Conservation (phyloP, 2,329 filamentous ascomycete genomes). For the Bipolaris oryzae region DNA sequence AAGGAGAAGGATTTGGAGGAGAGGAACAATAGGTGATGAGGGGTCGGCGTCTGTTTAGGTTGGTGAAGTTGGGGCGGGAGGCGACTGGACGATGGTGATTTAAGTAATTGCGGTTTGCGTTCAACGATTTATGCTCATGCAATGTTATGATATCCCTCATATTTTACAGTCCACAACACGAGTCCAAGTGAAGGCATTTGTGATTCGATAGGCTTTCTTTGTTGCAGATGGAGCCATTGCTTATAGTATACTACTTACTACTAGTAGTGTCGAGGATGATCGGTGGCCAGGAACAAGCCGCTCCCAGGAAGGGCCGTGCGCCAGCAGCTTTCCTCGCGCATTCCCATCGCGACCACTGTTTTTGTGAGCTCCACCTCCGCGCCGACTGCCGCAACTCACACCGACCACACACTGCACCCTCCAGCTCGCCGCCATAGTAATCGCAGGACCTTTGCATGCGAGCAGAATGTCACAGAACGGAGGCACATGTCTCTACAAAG, state of each 20-base stretch:
- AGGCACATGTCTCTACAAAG: conserved; percentile 76
- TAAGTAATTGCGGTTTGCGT: conserved; percentile 8
- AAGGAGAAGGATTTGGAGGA: conserved; percentile 95
- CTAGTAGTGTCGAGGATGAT: not conserved
- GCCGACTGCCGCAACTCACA: conserved; percentile 22
- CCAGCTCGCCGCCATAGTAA: conserved; percentile 5
- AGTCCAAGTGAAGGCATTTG: not conserved
- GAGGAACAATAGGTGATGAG: conserved; percentile 29
- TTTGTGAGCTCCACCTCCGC: conserved; percentile 37
- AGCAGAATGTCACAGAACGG: conserved; percentile 69
- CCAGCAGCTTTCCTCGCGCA: conserved; percentile 24
- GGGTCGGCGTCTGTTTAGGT: not conserved
- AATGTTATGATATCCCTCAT: conserved; percentile 6
- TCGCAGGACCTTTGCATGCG: conserved; percentile 57
- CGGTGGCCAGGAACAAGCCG: not conserved
- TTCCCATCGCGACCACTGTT: conserved; percentile 41
- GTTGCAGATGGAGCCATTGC: not conserved
- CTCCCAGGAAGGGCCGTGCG: conserved; percentile 22
- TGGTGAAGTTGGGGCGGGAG: not conserved
- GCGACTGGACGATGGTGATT: conserved; percentile 6
- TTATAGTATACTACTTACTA: not conserved
- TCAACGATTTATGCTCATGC: conserved; percentile 7
- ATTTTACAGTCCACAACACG: not conserved
- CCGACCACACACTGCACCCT: conserved; percentile 19
- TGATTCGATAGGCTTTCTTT: not conserved